Conservation (phyloP, 306 rosid genomes). For the Pterocarpus macrocarpus region DNA sequence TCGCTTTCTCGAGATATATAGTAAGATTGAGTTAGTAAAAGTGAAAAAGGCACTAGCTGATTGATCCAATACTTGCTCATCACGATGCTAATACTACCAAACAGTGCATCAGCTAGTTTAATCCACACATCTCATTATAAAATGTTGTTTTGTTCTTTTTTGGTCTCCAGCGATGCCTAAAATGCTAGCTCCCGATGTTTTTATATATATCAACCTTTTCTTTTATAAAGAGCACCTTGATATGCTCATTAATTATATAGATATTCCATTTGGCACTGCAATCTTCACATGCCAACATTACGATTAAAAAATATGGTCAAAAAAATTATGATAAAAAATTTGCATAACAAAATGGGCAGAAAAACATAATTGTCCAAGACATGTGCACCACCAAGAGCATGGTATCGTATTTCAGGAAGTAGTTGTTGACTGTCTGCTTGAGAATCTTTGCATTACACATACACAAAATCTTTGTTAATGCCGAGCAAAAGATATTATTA, state of each 20-base stretch:
- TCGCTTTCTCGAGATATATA: background rate
- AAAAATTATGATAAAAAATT: background rate
- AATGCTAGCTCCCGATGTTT: background rate
- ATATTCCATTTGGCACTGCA: background rate
- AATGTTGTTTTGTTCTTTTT: background rate
- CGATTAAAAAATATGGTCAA: background rate
- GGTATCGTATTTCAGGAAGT: background rate
- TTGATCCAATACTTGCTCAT: slow-evolving; percentile 4
- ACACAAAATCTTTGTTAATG: background rate
- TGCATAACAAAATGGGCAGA: background rate
- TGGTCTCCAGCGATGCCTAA: background rate
- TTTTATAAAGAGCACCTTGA: slow-evolving; percentile 14
- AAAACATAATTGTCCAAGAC: background rate
- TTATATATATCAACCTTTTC: background rate
- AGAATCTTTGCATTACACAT: background rate
- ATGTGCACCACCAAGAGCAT: slow-evolving; percentile 18
- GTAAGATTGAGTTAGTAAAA: background rate
- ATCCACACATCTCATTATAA: background rate
- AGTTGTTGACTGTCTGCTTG: background rate
- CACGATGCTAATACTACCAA: slow-evolving; percentile 33
- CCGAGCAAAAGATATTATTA: slow-evolving; percentile 4
- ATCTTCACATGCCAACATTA: background rate
- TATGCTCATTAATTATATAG: background rate
- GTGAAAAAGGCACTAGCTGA: background rate
- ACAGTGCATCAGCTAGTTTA: background rate